Evolutionary conservation across 73 alveolate genomes (phyloP), one percentile per base, ranked within the genome.

Genomic region (Paramecium bursaria): DNA sequence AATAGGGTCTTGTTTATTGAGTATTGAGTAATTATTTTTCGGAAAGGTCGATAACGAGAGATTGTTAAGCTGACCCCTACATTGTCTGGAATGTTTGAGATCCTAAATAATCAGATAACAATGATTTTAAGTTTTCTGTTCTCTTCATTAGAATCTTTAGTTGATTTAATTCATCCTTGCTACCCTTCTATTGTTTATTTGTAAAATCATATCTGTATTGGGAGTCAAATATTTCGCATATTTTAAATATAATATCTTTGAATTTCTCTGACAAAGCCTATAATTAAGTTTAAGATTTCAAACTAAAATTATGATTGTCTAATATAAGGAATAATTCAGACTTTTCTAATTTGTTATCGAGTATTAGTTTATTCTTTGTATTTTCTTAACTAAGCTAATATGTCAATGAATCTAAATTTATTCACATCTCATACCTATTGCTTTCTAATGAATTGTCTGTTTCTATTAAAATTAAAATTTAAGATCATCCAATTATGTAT

Each of bases 111-210:
- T 57, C 50, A 3, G 3, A 57, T 27, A 57, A 29, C 21, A 29
- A 2, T 3, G 22, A 7, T 0, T 57, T 57, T 15, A 57, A 14
- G 4, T 27, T 30, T 15, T 57, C 50, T 30, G 51, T 30, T 11
- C 33, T 57, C 33, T 57, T 57, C 33, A 10, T 26, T 2, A 57
- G 46, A 11, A 30, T 30, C 3, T 7, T 21, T 5, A 30, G 17
- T n/a, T 57, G 26, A 57, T 57, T 57, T 27, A 57, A 27, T 57
- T 54, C 33, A 57, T 57, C 76, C 27, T 57, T 57, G 2, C 33
- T 29, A 9, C 51, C 33, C 2, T 30, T 57, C 27, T 29, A 30
- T 57, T 57, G n/a, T 30, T 13, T 26, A 13, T 57, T 57, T 30
- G 19, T 26, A 13, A 57, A 17, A 30, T 13, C 14, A 30, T 23